Conservation (phyloP, 2,329 filamentous ascomycete genomes). For the Pyrenochaeta sp. region DNA sequence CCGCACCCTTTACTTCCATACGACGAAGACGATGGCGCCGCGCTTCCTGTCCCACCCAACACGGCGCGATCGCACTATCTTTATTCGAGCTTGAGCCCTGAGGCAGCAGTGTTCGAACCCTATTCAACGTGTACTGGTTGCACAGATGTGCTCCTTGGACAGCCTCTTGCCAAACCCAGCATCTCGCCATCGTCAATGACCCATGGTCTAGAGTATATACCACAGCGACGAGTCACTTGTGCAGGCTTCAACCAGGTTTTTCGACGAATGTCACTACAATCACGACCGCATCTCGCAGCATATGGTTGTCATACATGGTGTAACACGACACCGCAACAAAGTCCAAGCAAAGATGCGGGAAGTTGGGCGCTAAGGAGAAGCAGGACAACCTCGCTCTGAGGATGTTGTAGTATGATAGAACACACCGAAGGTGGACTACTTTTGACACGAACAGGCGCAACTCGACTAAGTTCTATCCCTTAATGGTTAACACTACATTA, state of each 20-base stretch:
- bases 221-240: conserved; percentile 26
- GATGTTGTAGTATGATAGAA: conserved; percentile 9
- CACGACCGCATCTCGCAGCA: conserved; percentile 3
- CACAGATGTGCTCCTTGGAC: conserved; percentile 1
- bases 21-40: neutral
- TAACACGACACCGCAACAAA: conserved; percentile 10
- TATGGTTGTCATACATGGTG: conserved; percentile 11
- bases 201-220: conserved; percentile 16
- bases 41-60: conserved; percentile 22
- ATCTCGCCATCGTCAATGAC: conserved; percentile 22
- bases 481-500: neutral
- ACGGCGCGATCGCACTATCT: conserved; percentile 18
- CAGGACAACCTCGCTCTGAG: conserved; percentile 31
- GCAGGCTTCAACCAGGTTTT: conserved; percentile 9
- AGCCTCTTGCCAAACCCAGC: conserved; percentile 26
- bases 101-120: conserved; percentile 36
- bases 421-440: neutral
- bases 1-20: conserved; percentile 8
- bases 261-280: neutral
- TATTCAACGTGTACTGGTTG: conserved; percentile 2
- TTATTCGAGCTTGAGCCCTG: conserved; percentile 28
- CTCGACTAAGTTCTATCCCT: conserved; percentile 3
- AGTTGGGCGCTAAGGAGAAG: conserved; percentile 7
- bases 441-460: conserved; percentile 3
- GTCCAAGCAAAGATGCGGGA: conserved; percentile 1